phyloP scores from a whole-genome alignment of 2,329 filamentous ascomycete genomes.

The Talaromyces amestolkiae region DNA sequence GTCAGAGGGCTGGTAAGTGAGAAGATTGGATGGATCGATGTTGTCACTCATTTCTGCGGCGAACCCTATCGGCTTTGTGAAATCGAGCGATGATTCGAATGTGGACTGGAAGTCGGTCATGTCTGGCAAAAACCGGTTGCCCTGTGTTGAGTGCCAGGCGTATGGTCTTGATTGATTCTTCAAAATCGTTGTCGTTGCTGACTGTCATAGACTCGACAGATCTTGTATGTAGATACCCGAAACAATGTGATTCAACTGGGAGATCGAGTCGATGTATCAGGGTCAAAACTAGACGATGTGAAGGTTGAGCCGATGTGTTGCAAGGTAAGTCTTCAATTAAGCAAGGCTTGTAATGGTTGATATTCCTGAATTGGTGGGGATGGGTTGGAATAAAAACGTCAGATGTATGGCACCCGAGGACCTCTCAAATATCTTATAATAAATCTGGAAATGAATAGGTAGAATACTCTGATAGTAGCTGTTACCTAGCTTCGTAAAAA shows the following conservation, averaged over 20 bases:
- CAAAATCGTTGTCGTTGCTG: neutral
- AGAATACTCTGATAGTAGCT: neutral
- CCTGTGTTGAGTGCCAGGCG: neutral
- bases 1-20: conserved; percentile 12
- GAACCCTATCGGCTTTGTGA: conserved; percentile 16
- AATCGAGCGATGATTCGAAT: conserved; percentile 15
- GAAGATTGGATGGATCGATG: conserved; percentile 14
- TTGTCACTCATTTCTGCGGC: conserved; percentile 11
- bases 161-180: neutral
- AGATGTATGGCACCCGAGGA: neutral
- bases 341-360: neutral
- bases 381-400: neutral
- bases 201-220: neutral
- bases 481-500: neutral
- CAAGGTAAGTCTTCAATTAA: neutral
- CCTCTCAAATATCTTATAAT: neutral
- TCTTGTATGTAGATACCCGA: neutral
- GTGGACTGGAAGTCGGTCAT: conserved; percentile 14
- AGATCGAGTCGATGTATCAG: neutral
- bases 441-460: neutral
- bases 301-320: neutral
- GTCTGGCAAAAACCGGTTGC: neutral
- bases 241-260: neutral
- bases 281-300: neutral
- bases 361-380: neutral